Conservation (phyloP, 768 basidiomycete species). For the Pulveroboletus sp. region DNA sequence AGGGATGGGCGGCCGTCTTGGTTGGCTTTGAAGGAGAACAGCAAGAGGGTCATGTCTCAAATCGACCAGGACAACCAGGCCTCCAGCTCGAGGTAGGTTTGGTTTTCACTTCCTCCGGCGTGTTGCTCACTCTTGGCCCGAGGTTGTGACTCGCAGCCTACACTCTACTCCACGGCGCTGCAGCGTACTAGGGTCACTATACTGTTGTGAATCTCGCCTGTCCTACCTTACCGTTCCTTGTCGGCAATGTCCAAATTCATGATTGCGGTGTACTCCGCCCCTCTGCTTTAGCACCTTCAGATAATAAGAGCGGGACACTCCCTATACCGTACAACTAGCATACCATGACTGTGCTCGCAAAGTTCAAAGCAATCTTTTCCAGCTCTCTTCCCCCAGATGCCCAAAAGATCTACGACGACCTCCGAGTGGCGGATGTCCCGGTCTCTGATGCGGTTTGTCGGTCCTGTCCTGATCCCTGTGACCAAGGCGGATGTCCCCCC, state of each 20-base stretch:
- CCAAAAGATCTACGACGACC: conserved; percentile 42
- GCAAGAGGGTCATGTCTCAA: conserved; percentile 15
- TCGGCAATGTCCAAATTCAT: not conserved
- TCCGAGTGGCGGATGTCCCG: conserved; percentile 58
- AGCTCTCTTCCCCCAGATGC: conserved; percentile 26
- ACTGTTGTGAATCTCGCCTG: no score
- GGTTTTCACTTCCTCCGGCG: not conserved
- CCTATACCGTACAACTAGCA: not conserved
- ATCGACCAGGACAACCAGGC: conserved; percentile 9
- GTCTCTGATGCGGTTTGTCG: conserved; percentile 65
- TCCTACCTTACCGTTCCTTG: not conserved
- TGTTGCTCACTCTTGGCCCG: conserved; percentile 2
- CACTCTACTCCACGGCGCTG: not conserved
- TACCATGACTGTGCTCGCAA: conserved; percentile 24
- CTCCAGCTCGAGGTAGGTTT: conserved; percentile 7
- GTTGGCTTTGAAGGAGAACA: conserved; percentile 30
- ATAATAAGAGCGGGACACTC: not conserved
- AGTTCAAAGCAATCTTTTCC: conserved; percentile 19
- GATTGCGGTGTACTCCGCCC: not conserved
- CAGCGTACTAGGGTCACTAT: not conserved
- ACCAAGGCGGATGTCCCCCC: conserved; percentile 45
- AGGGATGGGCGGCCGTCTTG: conserved; percentile 31
- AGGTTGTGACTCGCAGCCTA: not conserved
- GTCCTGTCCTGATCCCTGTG: conserved; percentile 72
- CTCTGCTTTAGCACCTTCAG: not conserved